Base-by-base conservation (phyloP, 108 stramenopile species). In the Bacterosira constricta region DNA sequence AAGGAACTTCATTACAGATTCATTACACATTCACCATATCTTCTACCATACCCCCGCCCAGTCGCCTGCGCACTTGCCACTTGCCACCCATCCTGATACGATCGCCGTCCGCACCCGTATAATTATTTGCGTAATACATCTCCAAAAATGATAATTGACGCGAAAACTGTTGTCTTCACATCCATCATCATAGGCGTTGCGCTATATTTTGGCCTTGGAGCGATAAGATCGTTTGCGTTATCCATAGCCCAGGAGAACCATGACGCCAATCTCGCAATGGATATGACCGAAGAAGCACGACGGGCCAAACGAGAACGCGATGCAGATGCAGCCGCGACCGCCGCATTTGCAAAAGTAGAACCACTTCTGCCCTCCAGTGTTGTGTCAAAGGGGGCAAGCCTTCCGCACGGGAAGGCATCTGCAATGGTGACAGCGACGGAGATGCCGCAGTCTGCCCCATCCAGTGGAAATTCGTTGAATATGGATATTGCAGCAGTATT, bases 171-270 rank as follows among this genome's bases (percentile, higher is more conserved):
- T 27, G 41, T 81, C 2, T 26, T 94, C 39, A 89, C 89, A 9
- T 49, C 90, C 38, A 32, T 86, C 7, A 51, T 91, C 11, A 77
- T 91, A 23, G 77, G 71, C 13, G 62, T 87, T 15, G 88, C 71
- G 3, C 54, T 42, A n/a, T 75, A 79, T 46, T 71, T 70, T 37
- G 92, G 87, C 37, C 72, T 94, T 13, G 60, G 79, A 38, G 57
- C 88, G 0, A 83, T 94, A 25, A 81, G 92, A 55, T 71, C 75
- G 12, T 90, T 94, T 58, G 90, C 92, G 1, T 60, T 94, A 13
- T 70, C 83, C 49, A 94, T 94, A 66, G 92, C 92, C 10, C 85
- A 86, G 75, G 88, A 94, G 77, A 91, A 91, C 66, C 90, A 91
- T 39, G 90, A 89, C 66, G 92, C 90, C 4, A 81, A 90, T 18